A percentile compares a stretch with the other conserved stretches of the same genome.
Evolutionary conservation across 192 early-diverging fungal species (phyloP).

Genomic region (Coemansia sp.): DNA sequence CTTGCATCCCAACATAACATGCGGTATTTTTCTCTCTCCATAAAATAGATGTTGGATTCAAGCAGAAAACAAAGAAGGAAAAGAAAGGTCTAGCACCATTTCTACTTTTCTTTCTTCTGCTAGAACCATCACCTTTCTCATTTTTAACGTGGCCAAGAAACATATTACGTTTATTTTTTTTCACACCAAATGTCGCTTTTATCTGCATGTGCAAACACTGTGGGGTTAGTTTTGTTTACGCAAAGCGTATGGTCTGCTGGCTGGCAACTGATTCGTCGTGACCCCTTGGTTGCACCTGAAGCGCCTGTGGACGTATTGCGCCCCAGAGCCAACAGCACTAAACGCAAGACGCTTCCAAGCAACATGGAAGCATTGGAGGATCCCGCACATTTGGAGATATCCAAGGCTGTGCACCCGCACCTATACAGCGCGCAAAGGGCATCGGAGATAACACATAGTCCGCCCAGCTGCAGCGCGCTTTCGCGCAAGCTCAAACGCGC

Average conservation of each 20-base stretch:
- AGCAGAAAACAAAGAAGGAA: no score
- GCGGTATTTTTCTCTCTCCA: no score
- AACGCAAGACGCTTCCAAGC: background rate
- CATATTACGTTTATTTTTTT: background rate
- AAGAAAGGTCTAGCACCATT: background rate
- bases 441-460: background rate
- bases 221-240: slow-evolving; percentile 14
- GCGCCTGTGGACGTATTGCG: background rate
- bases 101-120: background rate
- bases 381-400: slow-evolving; percentile 14
- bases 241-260: background rate
- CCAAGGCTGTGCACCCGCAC: slow-evolving; percentile 23
- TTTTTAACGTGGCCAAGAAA: background rate
- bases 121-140: background rate
- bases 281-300: slow-evolving; percentile 11
- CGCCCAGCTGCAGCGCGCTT: background rate
- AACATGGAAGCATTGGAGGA: background rate
- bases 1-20: no score
- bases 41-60: no score
- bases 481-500: background rate
- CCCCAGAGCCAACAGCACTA: background rate
- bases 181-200: background rate
- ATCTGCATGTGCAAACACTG: slow-evolving; percentile 3
- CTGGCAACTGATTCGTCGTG: background rate
- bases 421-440: background rate